Evolutionary conservation across 1,284 basidiomycete genomes (phyloP).

Genomic region (Ustilago hordei): DNA sequence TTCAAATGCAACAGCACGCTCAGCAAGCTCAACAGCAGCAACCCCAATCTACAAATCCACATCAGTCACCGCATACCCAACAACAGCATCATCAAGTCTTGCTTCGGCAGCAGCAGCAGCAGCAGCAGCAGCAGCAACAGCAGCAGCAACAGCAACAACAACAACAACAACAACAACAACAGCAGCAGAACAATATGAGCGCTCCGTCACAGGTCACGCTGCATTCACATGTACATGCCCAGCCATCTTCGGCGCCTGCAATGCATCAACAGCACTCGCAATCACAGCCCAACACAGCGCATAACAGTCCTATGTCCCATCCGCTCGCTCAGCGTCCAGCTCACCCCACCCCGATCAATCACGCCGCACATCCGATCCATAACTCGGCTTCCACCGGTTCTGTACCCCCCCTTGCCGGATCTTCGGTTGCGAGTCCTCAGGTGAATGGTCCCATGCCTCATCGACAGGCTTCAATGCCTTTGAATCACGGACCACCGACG

Average conservation of each 20-base stretch:
- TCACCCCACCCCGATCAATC: constrained; percentile 31
- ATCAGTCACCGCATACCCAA: constrained; percentile 22
- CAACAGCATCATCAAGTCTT: constrained; percentile 22
- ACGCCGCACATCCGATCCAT: constrained; percentile 31
- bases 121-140: not conserved
- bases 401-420: constrained; percentile 14
- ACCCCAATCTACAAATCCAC: constrained; percentile 16
- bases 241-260: constrained; percentile 12
- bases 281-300: constrained; percentile 32
- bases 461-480: constrained; percentile 32
- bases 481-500: constrained; percentile 40
- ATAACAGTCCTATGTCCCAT: constrained; percentile 38
- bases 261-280: constrained; percentile 23
- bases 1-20: constrained; percentile 31
- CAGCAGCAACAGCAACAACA: too few relatives aligned
- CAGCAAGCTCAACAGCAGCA: constrained; percentile 22
- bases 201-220: constrained; percentile 29
- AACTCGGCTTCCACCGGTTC: constrained; percentile 24
- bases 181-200: constrained; percentile 22
- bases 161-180: constrained; percentile 17
- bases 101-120: constrained; percentile 16
- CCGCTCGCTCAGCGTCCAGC: constrained; percentile 24
- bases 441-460: constrained; percentile 33
- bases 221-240: constrained; percentile 37
- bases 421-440: constrained; percentile 29